These are phyloP conservation scores for Elsinoe ampelina DNA, from an alignment of 2,329 filamentous ascomycete species.

Conservation along the genomic window DNA sequence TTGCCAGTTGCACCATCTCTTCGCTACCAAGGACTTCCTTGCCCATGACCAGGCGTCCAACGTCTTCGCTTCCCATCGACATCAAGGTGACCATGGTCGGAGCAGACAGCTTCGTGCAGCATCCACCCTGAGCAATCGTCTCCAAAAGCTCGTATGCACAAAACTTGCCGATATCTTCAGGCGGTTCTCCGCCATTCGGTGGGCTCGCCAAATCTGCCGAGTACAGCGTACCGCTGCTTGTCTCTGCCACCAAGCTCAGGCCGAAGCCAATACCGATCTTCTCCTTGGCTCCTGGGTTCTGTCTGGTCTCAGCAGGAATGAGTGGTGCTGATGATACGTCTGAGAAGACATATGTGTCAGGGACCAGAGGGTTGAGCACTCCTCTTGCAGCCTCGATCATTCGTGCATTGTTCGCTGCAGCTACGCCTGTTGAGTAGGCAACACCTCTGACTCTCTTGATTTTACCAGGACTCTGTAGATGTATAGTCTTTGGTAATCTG, in stretches of 20 bases:
- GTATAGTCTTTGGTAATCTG: constrained; percentile 84
- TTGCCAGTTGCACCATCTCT: constrained; percentile 66
- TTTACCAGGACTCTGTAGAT: constrained; percentile 71
- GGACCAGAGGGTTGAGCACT: constrained; percentile 73
- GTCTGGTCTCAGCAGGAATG: constrained; percentile 62
- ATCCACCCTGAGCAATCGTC: constrained; percentile 71
- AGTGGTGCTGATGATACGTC: constrained; percentile 54
- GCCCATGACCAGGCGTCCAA: constrained; percentile 75
- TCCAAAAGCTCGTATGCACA: constrained; percentile 88
- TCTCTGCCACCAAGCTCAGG: constrained; percentile 81
- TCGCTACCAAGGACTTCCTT: constrained; percentile 74
- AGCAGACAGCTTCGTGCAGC: constrained; percentile 62
- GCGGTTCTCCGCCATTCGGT: constrained; percentile 68
- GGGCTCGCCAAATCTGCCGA: constrained; percentile 73
- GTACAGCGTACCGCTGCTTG: constrained; percentile 76
- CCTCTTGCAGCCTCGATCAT: constrained; percentile 90
- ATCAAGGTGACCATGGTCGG: constrained; percentile 75
- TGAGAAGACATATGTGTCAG: constrained; percentile 82
- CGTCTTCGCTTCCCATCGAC: constrained; percentile 97
- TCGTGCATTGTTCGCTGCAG: constrained; percentile 82
- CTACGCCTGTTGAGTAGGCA: constrained; percentile 85
- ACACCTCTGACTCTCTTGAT: constrained; percentile 87
- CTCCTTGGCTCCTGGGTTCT: constrained; percentile 41
- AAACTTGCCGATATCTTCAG: constrained; percentile 81
- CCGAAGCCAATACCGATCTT: constrained; percentile 84